Percentiles rank a stretch among this genome's conserved stretches.
These are phyloP conservation scores for Alternaria atra DNA, from an alignment of 2,329 filamentous ascomycete genomes.

Conservation along the genomic window DNA sequence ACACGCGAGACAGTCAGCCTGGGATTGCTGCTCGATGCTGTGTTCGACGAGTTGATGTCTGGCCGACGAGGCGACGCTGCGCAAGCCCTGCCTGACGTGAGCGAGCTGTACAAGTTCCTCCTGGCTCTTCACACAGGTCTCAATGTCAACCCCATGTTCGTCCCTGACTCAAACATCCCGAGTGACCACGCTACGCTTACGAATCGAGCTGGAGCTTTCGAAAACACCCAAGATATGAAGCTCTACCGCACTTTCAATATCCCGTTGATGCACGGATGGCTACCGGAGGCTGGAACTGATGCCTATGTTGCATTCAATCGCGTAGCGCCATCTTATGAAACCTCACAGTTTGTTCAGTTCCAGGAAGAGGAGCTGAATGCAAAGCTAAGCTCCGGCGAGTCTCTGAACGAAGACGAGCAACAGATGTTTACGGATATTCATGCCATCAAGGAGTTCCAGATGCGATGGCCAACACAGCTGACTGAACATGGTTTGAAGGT, in stretches of 20 bases:
- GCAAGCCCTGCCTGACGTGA: slow-evolving; percentile 79
- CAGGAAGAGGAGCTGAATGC: slow-evolving; percentile 87
- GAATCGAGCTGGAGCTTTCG: slow-evolving; percentile 75
- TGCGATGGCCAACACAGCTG: slow-evolving; percentile 82
- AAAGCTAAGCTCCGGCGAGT: slow-evolving; percentile 69
- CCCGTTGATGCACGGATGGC: slow-evolving; percentile 91
- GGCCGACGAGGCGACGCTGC: slow-evolving; percentile 71
- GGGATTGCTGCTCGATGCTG: slow-evolving; percentile 82
- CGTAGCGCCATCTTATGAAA: slow-evolving; percentile 85
- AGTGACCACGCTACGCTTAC: slow-evolving; percentile 47
- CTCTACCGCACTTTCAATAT: slow-evolving; percentile 90
- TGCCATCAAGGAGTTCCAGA: slow-evolving; percentile 84
- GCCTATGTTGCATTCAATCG: slow-evolving; percentile 76
- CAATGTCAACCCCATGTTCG: slow-evolving; percentile 94
- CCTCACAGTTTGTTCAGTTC: slow-evolving; percentile 88
- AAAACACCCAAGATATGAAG: slow-evolving; percentile 86
- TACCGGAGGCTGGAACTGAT: slow-evolving; percentile 72
- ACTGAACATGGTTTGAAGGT: slow-evolving; percentile 82
- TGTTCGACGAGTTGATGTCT: slow-evolving; percentile 93
- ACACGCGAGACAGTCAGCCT: slow-evolving; percentile 89
- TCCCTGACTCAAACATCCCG: slow-evolving; percentile 61
- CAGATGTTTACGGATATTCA: slow-evolving; percentile 82
- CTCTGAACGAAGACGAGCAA: slow-evolving; percentile 77
- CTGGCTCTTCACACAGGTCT: slow-evolving; percentile 92
- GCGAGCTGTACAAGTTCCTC: slow-evolving; percentile 86